Base-by-base conservation (phyloP, 2,329 filamentous ascomycete genomes). In the Xylariaceae sp. region DNA sequence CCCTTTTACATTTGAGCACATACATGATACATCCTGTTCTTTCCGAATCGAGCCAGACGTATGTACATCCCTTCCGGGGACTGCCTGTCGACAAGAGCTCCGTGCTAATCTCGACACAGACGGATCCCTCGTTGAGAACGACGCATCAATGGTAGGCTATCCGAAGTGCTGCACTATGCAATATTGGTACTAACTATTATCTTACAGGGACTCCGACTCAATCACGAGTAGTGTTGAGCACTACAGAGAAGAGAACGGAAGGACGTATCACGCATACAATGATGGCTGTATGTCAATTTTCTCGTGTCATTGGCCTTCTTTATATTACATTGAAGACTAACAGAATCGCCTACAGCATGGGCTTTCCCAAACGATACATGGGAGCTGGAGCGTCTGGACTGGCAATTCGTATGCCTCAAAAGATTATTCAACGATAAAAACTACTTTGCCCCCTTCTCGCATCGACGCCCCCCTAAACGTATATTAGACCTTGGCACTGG, bases 191-290 rank as follows among this genome's bases (percentile, higher is more conserved):
- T 34, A 7, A 29, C 30, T 17, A 17, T 4, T 9, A n/a, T 6
- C 30, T 9, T 17, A n/a, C 17, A 35, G 33, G 33, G 33, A 35
- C 33, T 18, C 33, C 15, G 33, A 35, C 34, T 19, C 37, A 42
- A 9, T 48, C 36, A 38, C 42, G 34, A 31, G 42, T 39, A 33
- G 36, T 16, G 3, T 37, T 13, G 24, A 18, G 19, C 12, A 15
- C 13, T 53, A 53, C 29, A 48, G 51, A 6, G 42, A 47, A 36
- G 51, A 53, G 31, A 51, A 53, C 46, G 69, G 69, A 9, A 62
- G 69, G 19, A 72, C 68, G 2, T 73, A 71, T 53, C 68, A 72
- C 49, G 68, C 69, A 3, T 73, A 71, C 43, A 61, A 61, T 42
- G 67, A 68, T 37, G 69, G 69, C n/a, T 72, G 69, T 72, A 55